A percentile compares a stretch with the other conserved stretches of the same genome.
These are phyloP conservation scores for Diaporthe ampelina DNA, from an alignment of 2,329 filamentous ascomycete genomes.

Conservation along the genomic window DNA sequence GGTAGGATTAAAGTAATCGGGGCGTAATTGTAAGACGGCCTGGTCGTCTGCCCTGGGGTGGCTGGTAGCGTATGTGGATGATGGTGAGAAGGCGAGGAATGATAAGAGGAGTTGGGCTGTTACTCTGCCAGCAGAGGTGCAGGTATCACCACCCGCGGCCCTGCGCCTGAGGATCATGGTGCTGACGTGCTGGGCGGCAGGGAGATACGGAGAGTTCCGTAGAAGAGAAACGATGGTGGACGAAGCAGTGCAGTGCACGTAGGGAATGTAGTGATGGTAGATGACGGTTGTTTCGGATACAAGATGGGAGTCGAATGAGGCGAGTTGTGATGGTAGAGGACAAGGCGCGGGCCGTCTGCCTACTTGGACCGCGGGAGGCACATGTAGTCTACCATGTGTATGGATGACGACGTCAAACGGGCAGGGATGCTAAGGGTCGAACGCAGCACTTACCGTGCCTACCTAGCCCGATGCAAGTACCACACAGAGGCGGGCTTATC, in stretches of 20 bases:
- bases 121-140: conserved; percentile 72
- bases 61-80: conserved; percentile 52
- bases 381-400: conserved; percentile 21
- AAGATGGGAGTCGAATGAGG: background rate
- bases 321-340: background rate
- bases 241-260: background rate
- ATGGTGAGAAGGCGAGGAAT: conserved; percentile 72
- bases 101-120: conserved; percentile 75
- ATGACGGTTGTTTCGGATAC: no score
- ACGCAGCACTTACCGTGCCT: background rate
- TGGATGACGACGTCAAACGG: conserved; percentile 29
- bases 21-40: conserved; percentile 59
- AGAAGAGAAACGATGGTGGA: background rate
- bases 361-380: conserved; percentile 7
- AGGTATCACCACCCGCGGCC: conserved; percentile 50
- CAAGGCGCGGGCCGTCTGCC: conserved; percentile 12
- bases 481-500: conserved; percentile 13
- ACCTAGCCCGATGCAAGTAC: conserved; percentile 2
- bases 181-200: conserved; percentile 4
- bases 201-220: background rate
- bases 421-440: conserved; percentile 18
- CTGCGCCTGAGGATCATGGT: conserved; percentile 49
- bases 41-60: conserved; percentile 53
- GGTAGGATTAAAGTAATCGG: conserved; percentile 49
- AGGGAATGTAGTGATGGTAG: background rate